phyloP scores from a whole-genome alignment of 345 rosid species.

The Eucalyptus globulus region DNA sequence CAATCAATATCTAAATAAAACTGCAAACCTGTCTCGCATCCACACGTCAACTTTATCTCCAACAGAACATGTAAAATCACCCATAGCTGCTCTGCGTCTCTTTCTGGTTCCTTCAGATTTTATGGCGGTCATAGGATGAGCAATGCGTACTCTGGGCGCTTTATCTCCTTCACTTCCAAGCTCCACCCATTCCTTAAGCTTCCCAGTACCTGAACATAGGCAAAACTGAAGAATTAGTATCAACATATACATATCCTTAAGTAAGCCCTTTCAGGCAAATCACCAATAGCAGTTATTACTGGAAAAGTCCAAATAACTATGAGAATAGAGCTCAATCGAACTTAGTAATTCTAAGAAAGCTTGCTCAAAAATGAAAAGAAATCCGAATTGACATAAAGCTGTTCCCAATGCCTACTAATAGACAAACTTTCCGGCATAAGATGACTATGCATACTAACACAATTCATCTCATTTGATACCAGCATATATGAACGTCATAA shows the following conservation, averaged over 20 bases:
- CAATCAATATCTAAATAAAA: neutral
- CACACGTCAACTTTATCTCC: conserved; percentile 93
- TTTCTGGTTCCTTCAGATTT: conserved; percentile 90
- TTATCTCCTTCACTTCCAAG: conserved; percentile 41
- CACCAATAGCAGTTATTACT: neutral
- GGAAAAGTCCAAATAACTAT: neutral
- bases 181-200: conserved; percentile 83
- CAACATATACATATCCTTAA: neutral
- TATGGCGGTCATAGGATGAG: conserved; percentile 55
- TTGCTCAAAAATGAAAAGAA: neutral
- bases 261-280: neutral
- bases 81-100: conserved; percentile 82
- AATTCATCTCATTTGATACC: neutral
- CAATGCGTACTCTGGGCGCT: conserved; percentile 64
- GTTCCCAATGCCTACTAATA: neutral
- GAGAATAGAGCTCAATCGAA: neutral
- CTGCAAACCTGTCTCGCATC: conserved; percentile 65
- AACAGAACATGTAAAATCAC: conserved; percentile 65
- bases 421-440: neutral
- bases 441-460: neutral
- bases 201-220: conserved; percentile 38
- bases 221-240: neutral
- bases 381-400: neutral
- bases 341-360: neutral
- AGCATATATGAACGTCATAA: neutral